Evolutionary conservation across 768 basidiomycete genomes (phyloP), one percentile per base, ranked within the genome.

Genomic region (Podaxis mareebaensis): DNA sequence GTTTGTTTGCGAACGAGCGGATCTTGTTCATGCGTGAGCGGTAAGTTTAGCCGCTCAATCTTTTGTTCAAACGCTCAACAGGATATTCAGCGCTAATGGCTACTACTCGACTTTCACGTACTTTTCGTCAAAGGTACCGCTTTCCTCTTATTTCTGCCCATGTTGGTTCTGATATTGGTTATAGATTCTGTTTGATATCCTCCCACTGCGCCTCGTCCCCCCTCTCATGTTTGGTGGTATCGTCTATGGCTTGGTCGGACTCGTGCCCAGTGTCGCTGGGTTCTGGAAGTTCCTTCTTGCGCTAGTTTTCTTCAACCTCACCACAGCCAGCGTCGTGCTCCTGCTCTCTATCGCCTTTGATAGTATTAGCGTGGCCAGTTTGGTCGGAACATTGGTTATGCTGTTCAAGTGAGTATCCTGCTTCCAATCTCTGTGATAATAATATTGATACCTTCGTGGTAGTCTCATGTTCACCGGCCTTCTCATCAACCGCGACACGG

Each of bases 281-380:
- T 99, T 98, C 81, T 99, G 97, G 97, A 98, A 97, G 79, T 99
- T 99, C 80, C 89, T 98, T 79, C 87, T 99, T 67, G 92, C 91
- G 1, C 83, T 99, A 42, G 95, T 99, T 10, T 77, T 99, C 42
- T 99, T 99, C 88, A 99, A 99, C 77, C 76, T 99, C 68, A 92
- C 96, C 1, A 96, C 97, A 1, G 95, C 96, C 30, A 93, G 90
- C 71, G 91, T 96, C 44, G 91, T 99, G 22, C 78, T 99, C 4
- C 84, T 95, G 75, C 79, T 99, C 39, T 96, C 94, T 24, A 93
- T 99, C 63, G 87, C 92, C 1, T 92, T 97, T 67, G 85, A 89
- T 58, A 93, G 88, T 73, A 88, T 87, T 38, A 89, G 93, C 59
- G 88, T 99, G 30, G 96, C 96, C 2, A 96, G 92, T 71, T 78